Base-by-base conservation (phyloP, 352 stramenopile species). In the Pythium folliculosum region DNA sequence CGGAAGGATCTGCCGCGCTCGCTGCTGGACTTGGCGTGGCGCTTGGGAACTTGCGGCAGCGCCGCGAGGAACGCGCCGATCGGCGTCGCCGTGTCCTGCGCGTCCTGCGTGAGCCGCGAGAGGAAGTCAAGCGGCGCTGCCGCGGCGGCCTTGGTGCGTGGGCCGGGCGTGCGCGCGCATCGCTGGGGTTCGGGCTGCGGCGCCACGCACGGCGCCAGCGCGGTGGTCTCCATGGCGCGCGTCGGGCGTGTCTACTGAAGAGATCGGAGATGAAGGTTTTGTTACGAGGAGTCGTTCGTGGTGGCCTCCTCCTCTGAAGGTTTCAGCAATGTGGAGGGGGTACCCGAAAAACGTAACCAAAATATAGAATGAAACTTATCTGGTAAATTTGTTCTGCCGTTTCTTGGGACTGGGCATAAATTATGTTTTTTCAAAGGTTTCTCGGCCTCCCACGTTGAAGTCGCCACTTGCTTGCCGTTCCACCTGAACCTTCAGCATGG, bases 41-140 rank as follows among this genome's bases (percentile, higher is more conserved):
- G 58, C 45, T 59, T 62, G 19, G 32, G 50, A 1, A 45, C 25
- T 19, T 16, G 32, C 19, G 66, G 66, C 21, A 72, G 38, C 44
- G 44, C 44, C 22, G 66, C 66, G 45, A 72, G 44, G 43, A 72
- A 72, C 10, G 59, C 66, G 21, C 66, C 60, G 13, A 72, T 30
- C 3, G 53, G 49, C 35, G 66, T 72, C 43, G 51, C n/a, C 5
- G 23, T 8, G 40, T 68, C 49, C 7, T 43, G 51, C 19, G 52
- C 25, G 38, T 67, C 60, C 53, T 61, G 50, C 12, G 43, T 30
- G 27, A 72, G 13, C 3, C 52, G 65, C 51, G 48, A 10, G 14
- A 72, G 66, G 38, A 50, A 72, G 4, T n/a, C 51, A 0, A 72
- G 52, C 22, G 43, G 43, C 44, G 45, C 17, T 1, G 43, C 27